Evolutionary conservation across 1,139 yeast genomes (phyloP), one percentile per base, ranked within the genome.

Genomic region (Blastobotrys buckinghamii): DNA sequence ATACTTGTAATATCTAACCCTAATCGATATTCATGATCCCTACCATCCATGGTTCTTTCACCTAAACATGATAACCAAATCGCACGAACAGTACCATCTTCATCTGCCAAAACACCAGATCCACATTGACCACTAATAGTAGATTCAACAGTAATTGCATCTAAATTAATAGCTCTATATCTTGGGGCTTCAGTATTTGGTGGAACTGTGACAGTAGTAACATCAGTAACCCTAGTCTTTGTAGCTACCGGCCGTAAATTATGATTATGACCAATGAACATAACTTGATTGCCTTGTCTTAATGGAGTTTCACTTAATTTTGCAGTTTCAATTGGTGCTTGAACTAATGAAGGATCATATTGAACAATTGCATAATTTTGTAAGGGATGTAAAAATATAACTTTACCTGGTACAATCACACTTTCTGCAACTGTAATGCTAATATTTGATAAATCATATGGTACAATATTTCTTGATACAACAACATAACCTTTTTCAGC

Each of bases 51-150:
- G 50, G 72, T 71, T 48, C 78, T 76, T 58, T 86, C 96, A 19
- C 95, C 96, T 52, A 86, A 72, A 61, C 80, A 87, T 1, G 92
- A 76, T 55, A 88, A 67, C 96, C 96, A 89, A 49, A 89, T 70
- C 0, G 94, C 95, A 52, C 94, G 76, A 3, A 89, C 77, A 0
- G 82, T 78, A 26, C 96, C 96, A 58, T 85, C 87, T 41, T 72
- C 65, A 62, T 84, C 89, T n/a, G 85, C 82, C 45, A 89, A 68
- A 4, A 88, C 77, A 55, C 97, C 97, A 4, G 94, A 78, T 43
- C 78, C 79, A 67, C 95, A 88, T 57, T 84, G 88, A 43, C 79
- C 79, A 45, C 87, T 79, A 47, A 84, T 68, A 46, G 79, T 81
- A 42, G 86, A 81, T 60, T 89, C 96, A 42, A 88, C 76, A 17